phyloP scores from a whole-genome alignment of 129 eudicot genomes.

The Artemisia tridentata region DNA sequence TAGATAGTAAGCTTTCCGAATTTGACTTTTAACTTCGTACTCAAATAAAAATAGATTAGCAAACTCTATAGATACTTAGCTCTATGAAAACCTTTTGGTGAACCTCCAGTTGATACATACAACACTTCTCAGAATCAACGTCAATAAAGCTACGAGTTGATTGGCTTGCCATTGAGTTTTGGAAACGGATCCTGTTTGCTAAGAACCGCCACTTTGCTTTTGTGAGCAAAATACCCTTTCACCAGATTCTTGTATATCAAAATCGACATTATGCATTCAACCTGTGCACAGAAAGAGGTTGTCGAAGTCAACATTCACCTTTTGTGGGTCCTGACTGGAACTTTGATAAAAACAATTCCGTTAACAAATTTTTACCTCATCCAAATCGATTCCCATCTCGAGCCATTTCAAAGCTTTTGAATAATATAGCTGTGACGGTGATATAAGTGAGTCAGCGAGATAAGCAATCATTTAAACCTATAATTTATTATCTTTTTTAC shows the following conservation, averaged over 20 bases:
- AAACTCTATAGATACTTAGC: not conserved
- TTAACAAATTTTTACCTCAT: conserved; percentile 54
- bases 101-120: too few species aligned
- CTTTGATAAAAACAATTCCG: not conserved
- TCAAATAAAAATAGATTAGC: too few species aligned
- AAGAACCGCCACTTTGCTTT: conserved; percentile 88
- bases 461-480: not conserved
- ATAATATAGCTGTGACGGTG: conserved; percentile 58
- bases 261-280: conserved; percentile 89
- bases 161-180: conserved; percentile 82
- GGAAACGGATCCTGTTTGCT: conserved; percentile 99
- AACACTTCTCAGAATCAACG: too few species aligned
- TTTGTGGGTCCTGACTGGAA: too few species aligned
- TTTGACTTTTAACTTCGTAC: too few species aligned
- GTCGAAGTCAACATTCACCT: not conserved
- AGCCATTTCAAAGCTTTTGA: conserved; percentile 95
- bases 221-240: conserved; percentile 97
- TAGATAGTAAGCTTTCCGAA: too few species aligned
- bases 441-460: not conserved
- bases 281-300: conserved; percentile 43
- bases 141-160: conserved; percentile 40
- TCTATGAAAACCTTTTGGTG: too few species aligned
- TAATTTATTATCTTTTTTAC: too few species aligned
- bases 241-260: conserved; percentile 82
- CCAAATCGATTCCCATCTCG: conserved; percentile 91